These are phyloP conservation scores for Ophiostoma angusticollis DNA, from an alignment of 2,329 filamentous ascomycete genomes.

Conservation along the genomic window DNA sequence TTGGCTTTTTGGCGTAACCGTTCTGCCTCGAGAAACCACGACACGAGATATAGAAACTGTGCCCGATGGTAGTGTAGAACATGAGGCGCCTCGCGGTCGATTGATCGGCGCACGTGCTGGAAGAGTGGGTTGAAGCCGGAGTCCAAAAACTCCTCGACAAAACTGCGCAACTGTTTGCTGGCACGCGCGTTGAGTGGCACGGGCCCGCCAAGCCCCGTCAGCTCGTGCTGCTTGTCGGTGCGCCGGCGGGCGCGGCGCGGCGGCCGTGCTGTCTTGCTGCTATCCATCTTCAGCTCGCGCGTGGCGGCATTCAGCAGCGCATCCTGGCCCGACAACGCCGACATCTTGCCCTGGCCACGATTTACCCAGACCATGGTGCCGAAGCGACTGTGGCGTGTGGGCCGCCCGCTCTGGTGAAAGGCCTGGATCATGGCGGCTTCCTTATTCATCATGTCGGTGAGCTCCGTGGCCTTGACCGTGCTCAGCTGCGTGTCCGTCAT, in stretches of 20 bases:
- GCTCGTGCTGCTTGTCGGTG: slow-evolving; percentile 55
- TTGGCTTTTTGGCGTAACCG: slow-evolving; percentile 53
- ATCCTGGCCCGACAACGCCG: slow-evolving; percentile 79
- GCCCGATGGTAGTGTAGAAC: slow-evolving; percentile 62
- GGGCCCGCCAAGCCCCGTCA: slow-evolving; percentile 45
- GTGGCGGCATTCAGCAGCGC: slow-evolving; percentile 60
- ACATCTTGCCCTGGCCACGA: slow-evolving; percentile 69
- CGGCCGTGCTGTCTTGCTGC: slow-evolving; percentile 78
- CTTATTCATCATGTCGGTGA: slow-evolving; percentile 62
- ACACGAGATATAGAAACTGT: slow-evolving; percentile 84
- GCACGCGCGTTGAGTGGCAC: slow-evolving; percentile 58
- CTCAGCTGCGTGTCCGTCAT: slow-evolving; percentile 63
- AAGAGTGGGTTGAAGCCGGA: slow-evolving; percentile 92
- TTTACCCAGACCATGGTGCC: slow-evolving; percentile 97
- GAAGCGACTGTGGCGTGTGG: slow-evolving; percentile 83
- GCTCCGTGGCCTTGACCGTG: slow-evolving; percentile 57
- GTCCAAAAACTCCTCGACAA: slow-evolving; percentile 89
- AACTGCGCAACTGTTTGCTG: slow-evolving; percentile 62
- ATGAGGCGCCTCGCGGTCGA: slow-evolving; percentile 79
- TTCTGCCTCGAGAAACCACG: slow-evolving; percentile 88
- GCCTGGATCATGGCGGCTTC: slow-evolving; percentile 73
- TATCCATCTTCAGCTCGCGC: slow-evolving; percentile 79
- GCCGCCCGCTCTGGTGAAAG: slow-evolving; percentile 63
- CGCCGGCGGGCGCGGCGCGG: slow-evolving; percentile 52
- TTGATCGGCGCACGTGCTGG: slow-evolving; percentile 69